These are phyloP conservation scores for Fabrea salina DNA, from an alignment of 169 alveolate genomes.

Conservation along the genomic window DNA sequence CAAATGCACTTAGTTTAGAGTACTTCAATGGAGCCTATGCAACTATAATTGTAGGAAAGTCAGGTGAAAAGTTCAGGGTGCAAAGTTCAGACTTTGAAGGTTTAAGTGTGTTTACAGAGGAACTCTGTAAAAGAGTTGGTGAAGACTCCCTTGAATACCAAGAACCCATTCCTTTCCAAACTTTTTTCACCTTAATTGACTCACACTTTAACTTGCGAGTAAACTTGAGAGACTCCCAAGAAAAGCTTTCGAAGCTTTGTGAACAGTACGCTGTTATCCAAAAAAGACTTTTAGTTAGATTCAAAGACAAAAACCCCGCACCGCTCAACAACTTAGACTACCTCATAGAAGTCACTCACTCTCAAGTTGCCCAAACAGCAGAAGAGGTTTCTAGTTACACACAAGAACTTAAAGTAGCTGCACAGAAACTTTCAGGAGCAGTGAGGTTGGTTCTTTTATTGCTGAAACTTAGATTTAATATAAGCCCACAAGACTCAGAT, in stretches of 20 bases:
- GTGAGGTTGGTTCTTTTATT: constrained; percentile 34
- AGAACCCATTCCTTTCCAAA: constrained; percentile 22
- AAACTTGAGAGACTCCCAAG: background rate
- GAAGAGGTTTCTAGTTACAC: constrained; percentile 11
- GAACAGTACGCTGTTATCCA: constrained; percentile 30
- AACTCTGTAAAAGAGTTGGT: background rate
- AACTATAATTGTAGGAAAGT: constrained; percentile 14
- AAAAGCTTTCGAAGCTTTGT: background rate
- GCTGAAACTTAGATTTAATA: constrained; percentile 41
- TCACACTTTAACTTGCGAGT: background rate
- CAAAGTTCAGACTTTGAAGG: constrained; percentile 10
- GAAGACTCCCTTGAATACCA: background rate
- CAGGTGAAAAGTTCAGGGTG: constrained; percentile 24
- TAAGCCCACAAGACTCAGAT: constrained; percentile 38
- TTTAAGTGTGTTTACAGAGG: background rate
- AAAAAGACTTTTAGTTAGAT: constrained; percentile 39
- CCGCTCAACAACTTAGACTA: constrained; percentile 56
- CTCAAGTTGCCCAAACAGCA: constrained; percentile 37
- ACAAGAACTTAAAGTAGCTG: background rate
- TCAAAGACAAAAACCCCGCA: constrained; percentile 58
- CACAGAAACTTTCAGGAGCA: constrained; percentile 33
- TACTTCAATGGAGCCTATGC: background rate
- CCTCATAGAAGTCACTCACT: constrained; percentile 40
- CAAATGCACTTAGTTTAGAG: background rate
- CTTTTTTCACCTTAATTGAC: constrained; percentile 3